Conservation (phyloP, 139 green algal genomes). For the Chlorella sp. region DNA sequence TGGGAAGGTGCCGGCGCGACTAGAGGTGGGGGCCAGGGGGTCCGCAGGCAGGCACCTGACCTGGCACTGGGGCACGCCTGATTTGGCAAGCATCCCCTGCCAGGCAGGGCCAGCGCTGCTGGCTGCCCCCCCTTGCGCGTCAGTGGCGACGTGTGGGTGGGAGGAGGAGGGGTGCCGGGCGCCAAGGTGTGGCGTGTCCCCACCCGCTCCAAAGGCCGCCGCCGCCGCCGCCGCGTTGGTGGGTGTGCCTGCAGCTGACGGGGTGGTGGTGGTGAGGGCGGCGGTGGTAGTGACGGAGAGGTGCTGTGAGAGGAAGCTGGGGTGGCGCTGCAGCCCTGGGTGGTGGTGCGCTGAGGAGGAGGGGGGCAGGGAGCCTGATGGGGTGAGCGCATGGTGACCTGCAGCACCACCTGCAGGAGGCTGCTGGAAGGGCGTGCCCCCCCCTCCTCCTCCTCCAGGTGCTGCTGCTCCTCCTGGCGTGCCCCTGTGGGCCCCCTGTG, state of each 20-base stretch:
- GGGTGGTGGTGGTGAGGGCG: no score
- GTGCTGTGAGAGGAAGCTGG: not conserved
- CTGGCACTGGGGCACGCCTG: constrained; percentile 7
- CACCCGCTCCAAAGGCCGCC: no score
- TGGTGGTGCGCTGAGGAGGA: not conserved
- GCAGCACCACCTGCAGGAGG: not conserved
- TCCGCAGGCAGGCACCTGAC: constrained; percentile 4
- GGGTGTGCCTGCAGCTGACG: no score
- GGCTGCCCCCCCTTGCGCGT: not conserved
- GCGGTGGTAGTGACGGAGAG: not conserved
- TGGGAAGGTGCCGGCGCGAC: constrained; percentile 1
- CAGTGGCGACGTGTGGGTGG: not conserved
- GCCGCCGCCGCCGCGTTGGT: no score
- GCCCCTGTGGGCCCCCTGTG: no score
- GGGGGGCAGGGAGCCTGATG: not conserved
- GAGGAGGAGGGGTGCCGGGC: not conserved
- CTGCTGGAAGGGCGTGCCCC: not conserved
- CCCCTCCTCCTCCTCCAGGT: not conserved
- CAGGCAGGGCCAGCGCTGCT: not conserved
- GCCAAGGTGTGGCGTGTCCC: not conserved
- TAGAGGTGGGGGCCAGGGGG: not conserved
- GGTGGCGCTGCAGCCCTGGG: not conserved
- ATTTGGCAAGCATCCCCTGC: constrained; percentile 25
- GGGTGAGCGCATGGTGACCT: not conserved
- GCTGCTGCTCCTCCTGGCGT: not conserved